A percentile compares a stretch with the other conserved stretches of the same genome.
Evolutionary conservation across 2,329 filamentous ascomycete species (phyloP).

Genomic region (Calonectria pseudoturangicola): DNA sequence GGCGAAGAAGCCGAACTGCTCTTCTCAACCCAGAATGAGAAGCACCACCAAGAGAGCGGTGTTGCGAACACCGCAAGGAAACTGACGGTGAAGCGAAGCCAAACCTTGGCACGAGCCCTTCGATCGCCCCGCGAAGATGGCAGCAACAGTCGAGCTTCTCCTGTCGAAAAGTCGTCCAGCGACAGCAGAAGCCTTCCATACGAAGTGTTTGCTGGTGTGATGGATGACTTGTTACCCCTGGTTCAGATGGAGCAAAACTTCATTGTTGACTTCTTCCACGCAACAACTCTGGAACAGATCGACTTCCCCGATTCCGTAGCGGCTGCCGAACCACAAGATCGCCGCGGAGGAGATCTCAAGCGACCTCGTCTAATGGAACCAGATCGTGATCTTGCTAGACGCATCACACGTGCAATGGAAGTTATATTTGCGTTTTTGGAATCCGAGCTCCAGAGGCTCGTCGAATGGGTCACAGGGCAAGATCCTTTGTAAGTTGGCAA

Average conservation of each 20-base stretch:
- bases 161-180: slow-evolving; percentile 74
- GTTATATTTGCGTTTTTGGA: slow-evolving; percentile 90
- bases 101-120: slow-evolving; percentile 86
- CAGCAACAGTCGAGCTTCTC: slow-evolving; percentile 62
- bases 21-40: slow-evolving; percentile 90
- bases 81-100: slow-evolving; percentile 93
- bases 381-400: slow-evolving; percentile 88
- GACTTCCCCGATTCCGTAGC: slow-evolving; percentile 90
- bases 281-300: slow-evolving; percentile 85
- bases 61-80: slow-evolving; percentile 85
- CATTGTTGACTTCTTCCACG: slow-evolving; percentile 96
- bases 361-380: slow-evolving; percentile 88
- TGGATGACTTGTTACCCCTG: slow-evolving; percentile 88
- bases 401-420: slow-evolving; percentile 91
- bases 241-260: slow-evolving; percentile 98
- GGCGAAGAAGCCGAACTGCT: slow-evolving; percentile 88
- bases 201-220: slow-evolving; percentile 86
- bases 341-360: slow-evolving; percentile 83
- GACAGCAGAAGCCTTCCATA: slow-evolving; percentile 83
- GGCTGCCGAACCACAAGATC: slow-evolving; percentile 77
- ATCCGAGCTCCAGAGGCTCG: slow-evolving; percentile 83
- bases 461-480: slow-evolving; percentile 87
- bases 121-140: slow-evolving; percentile 81
- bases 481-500: slow-evolving; percentile 84
- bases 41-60: slow-evolving; percentile 88